These are phyloP conservation scores for Oenanthe sinensis DNA, from an alignment of 129 eudicot species.

Conservation along the genomic window DNA sequence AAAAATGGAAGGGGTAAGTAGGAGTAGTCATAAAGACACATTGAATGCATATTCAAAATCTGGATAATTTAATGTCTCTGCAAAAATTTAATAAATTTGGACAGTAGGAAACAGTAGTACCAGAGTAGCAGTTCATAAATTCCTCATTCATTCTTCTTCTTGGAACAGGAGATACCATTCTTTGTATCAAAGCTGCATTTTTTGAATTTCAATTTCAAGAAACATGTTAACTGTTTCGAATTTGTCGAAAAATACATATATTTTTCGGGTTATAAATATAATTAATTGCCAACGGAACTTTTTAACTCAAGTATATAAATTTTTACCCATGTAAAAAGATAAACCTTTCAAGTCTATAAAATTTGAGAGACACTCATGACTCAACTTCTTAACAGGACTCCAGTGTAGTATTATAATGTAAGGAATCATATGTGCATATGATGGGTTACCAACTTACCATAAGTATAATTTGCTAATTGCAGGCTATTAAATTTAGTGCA, in stretches of 20 bases:
- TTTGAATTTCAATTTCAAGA: background rate
- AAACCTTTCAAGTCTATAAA: too few relatives aligned
- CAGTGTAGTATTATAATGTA: background rate
- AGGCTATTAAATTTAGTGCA: background rate
- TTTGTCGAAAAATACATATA: too few relatives aligned
- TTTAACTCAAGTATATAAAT: background rate
- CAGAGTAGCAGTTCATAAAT: background rate
- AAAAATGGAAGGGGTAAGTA: slow-evolving; percentile 1
- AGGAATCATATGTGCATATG: background rate
- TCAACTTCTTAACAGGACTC: background rate
- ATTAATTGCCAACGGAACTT: background rate
- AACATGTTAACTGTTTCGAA: background rate
- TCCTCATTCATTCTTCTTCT: slow-evolving; percentile 1
- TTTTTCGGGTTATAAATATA: too few relatives aligned
- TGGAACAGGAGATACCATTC: background rate
- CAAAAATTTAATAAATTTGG: background rate
- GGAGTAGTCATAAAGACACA: slow-evolving; percentile 1
- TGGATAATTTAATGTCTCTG: background rate
- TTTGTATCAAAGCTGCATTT: background rate
- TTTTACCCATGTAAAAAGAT: too few relatives aligned
- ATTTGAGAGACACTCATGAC: background rate
- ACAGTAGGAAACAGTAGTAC: slow-evolving; percentile 1
- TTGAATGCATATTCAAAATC: background rate
- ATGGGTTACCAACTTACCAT: background rate
- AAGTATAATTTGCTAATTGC: background rate